A percentile compares a stretch with the other conserved stretches of the same genome.
Evolutionary conservation across 192 early-diverging fungal genomes (phyloP).

Genomic region (Backusella sp.): DNA sequence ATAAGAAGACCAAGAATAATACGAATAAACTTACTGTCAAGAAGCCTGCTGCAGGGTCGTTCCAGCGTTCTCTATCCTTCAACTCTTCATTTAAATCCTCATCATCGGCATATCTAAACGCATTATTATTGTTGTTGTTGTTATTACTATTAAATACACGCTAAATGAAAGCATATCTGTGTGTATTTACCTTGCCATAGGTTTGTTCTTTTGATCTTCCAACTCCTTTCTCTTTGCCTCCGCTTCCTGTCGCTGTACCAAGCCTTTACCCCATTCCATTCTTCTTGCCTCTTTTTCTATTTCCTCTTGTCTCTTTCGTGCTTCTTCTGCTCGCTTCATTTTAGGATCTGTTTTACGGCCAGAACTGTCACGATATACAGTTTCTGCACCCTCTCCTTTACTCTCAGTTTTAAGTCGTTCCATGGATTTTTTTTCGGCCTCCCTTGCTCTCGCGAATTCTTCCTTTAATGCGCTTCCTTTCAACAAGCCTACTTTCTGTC

Average conservation of each 20-base stretch:
- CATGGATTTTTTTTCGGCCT: slow-evolving; percentile 10
- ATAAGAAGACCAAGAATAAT: neutral
- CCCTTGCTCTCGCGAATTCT: slow-evolving; percentile 25
- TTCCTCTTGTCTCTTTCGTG: slow-evolving; percentile 28
- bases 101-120: slow-evolving; percentile 57
- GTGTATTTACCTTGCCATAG: slow-evolving; percentile 48
- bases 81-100: slow-evolving; percentile 61
- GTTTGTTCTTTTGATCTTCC: slow-evolving; percentile 46
- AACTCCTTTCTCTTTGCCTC: slow-evolving; percentile 34
- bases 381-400: slow-evolving; percentile 26
- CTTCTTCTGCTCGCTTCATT: slow-evolving; percentile 32
- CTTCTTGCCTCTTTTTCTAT: slow-evolving; percentile 51
- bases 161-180: neutral
- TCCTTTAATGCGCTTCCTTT: slow-evolving; percentile 26
- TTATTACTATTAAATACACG: neutral
- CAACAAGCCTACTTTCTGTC: slow-evolving; percentile 32
- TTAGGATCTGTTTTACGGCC: slow-evolving; percentile 35
- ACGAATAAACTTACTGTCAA: slow-evolving; percentile 37
- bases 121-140: neutral
- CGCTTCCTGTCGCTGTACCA: slow-evolving; percentile 49
- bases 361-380: slow-evolving; percentile 35
- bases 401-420: slow-evolving; percentile 9
- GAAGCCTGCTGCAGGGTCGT: slow-evolving; percentile 63
- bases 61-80: slow-evolving; percentile 58
- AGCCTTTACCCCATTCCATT: slow-evolving; percentile 62